Base-by-base conservation (phyloP, 352 stramenopile genomes). In the Phytopythium sindhum region DNA sequence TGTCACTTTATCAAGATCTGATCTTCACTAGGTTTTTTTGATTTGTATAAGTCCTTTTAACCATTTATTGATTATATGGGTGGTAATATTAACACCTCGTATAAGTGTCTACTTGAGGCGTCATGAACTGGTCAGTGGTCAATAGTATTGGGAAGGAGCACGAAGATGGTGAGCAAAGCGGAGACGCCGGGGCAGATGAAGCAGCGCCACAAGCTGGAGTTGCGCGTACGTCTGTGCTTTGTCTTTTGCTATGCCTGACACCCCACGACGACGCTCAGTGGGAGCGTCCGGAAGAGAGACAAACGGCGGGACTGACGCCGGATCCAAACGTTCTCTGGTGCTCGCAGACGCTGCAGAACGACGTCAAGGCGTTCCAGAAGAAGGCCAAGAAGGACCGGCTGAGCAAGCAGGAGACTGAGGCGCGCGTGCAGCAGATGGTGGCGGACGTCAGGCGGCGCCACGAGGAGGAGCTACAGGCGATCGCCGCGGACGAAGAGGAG, bases 141-240 rank as follows among this genome's bases (percentile, higher is more conserved):
- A 37, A n/a, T 15, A 4, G 24, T 53, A 23, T 19, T 4, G 15
- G 17, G 10, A n/a, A 19, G 29, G 26, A 24, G 29, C 17, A 44
- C 4, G 11, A 57, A 28, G 45, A 86, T 87, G 78, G 68, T 69
- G 56, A 69, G 62, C 56, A 91, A 83, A 60, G 72, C 64, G 47
- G 84, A 95, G 80, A 93, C 81, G 45, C 63, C 70, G 3, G 83
- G 87, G n/a, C 85, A 95, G 67, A 69, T 84, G 57, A 95, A 93
- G 70, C 87, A 95, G 65, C 87, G 87, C 35, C 87, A 95, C 69
- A 95, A 95, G 70, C 83, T 95, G 19, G 87, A 95, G 65, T 63
- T 89, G 53, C 80, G 87, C 6, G 87, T 95, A 69, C 56, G 84
- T 76, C 17, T 4, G 21, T 9, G 55, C n/a, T 53, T 45, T 1